Evolutionary conservation across 2,329 filamentous ascomycete genomes (phyloP).

Genomic region (Graphilbum sp.): DNA sequence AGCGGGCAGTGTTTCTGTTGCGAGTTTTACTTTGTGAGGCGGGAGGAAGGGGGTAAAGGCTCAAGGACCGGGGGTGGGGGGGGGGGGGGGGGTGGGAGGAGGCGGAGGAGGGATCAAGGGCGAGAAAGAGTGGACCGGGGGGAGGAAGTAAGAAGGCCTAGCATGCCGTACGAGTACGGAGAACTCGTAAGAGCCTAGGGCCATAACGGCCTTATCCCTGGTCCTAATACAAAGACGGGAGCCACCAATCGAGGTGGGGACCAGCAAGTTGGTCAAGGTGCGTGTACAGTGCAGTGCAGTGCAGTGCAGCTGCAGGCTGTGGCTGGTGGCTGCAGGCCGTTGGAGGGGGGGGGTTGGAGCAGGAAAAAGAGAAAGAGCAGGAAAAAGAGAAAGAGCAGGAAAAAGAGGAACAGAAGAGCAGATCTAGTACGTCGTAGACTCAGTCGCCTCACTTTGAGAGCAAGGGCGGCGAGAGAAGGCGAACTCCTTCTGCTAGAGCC

Average conservation of each 20-base stretch:
- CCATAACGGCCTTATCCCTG: background rate
- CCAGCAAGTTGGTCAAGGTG: background rate
- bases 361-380: too few species aligned
- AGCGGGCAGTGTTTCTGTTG: background rate
- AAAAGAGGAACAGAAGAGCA: too few species aligned
- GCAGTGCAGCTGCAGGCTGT: too few species aligned
- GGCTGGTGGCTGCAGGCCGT: too few species aligned
- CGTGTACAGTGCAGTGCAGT: background rate
- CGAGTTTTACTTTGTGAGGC: background rate
- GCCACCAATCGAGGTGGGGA: background rate
- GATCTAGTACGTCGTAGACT: too few species aligned
- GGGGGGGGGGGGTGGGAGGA: background rate
- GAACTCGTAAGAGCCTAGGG: background rate
- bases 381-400: too few species aligned
- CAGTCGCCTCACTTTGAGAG: too few species aligned
- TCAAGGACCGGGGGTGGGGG: too few species aligned
- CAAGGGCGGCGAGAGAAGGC: too few species aligned
- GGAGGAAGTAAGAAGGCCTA: background rate
- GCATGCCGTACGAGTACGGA: background rate
- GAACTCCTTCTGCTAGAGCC: background rate
- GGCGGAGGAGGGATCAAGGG: background rate
- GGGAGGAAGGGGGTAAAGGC: background rate
- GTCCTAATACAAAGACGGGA: background rate
- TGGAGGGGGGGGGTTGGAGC: too few species aligned
- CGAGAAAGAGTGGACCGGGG: background rate